phyloP scores from a whole-genome alignment of 176 grass and related monocot genomes.

The Puccinellia tenuiflora region DNA sequence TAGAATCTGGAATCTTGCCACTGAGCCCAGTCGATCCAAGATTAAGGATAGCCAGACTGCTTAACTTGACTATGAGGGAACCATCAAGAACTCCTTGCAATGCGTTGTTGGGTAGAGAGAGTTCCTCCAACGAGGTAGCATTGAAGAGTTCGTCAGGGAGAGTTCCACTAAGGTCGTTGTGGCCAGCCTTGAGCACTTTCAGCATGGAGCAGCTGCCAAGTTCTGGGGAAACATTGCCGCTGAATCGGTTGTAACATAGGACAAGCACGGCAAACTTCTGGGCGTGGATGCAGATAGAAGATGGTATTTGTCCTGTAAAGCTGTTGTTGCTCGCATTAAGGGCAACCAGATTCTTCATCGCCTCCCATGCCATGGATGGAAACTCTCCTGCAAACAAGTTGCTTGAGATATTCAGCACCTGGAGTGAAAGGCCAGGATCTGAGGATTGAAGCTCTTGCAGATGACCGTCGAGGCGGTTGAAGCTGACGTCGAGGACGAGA shows the following conservation, averaged over 20 bases:
- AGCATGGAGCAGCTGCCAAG: slow-evolving; percentile 58
- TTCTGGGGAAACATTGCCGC: slow-evolving; percentile 39
- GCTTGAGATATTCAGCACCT: slow-evolving; percentile 77
- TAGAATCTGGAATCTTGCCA: slow-evolving; percentile 44
- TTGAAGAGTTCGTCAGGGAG: slow-evolving; percentile 51
- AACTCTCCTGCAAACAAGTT: slow-evolving; percentile 51
- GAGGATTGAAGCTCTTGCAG: slow-evolving; percentile 29
- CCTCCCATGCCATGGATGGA: slow-evolving; percentile 25
- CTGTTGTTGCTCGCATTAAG: slow-evolving; percentile 80
- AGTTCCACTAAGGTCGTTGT: slow-evolving; percentile 44
- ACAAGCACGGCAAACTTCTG: slow-evolving; percentile 43
- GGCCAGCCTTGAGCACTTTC: slow-evolving; percentile 46
- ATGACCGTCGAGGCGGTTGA: slow-evolving; percentile 34
- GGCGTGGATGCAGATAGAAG: slow-evolving; percentile 41
- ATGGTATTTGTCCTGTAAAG: slow-evolving; percentile 55
- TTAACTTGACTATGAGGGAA: slow-evolving; percentile 35
- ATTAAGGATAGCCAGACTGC: slow-evolving; percentile 40
- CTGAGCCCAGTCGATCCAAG: slow-evolving; percentile 38
- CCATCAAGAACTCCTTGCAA: slow-evolving; percentile 50
- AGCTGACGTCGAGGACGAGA: slow-evolving; percentile 61
- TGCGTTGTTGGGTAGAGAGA: slow-evolving; percentile 45
- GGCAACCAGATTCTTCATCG: slow-evolving; percentile 44
- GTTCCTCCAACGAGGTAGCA: slow-evolving; percentile 41
- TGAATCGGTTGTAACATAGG: slow-evolving; percentile 50
- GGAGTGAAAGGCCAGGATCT: slow-evolving; percentile 15